Evolutionary conservation across 805 yeast species (phyloP).

Genomic region (Ogataea saltuana): DNA sequence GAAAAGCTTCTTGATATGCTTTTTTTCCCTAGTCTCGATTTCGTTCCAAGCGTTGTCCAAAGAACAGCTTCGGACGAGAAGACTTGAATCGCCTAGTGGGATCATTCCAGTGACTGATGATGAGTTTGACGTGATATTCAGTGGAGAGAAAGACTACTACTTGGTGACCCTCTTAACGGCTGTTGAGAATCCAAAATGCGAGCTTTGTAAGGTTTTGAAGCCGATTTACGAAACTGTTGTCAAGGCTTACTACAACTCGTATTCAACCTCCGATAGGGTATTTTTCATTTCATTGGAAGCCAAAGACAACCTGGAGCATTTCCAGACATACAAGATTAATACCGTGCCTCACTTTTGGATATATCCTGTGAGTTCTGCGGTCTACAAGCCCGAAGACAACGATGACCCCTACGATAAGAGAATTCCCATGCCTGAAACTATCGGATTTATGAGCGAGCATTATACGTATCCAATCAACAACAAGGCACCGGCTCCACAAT

Average conservation of each 20-base stretch:
- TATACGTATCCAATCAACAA: constrained; percentile 26
- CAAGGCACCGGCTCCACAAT: constrained; percentile 35
- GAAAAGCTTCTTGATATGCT: background rate
- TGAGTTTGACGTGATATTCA: constrained; percentile 40
- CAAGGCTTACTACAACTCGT: constrained; percentile 44
- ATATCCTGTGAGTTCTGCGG: constrained; percentile 41
- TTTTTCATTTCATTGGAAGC: constrained; percentile 56
- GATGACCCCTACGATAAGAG: constrained; percentile 28
- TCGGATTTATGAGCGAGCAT: constrained; percentile 28
- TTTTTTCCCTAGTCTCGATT: constrained; percentile 1
- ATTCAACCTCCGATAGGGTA: constrained; percentile 42
- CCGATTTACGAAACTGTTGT: constrained; percentile 44
- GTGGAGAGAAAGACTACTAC: constrained; percentile 54
- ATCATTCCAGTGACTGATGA: constrained; percentile 45
- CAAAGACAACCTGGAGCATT: constrained; percentile 41
- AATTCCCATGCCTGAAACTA: constrained; percentile 16
- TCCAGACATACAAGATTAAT: constrained; percentile 43
- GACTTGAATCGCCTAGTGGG: constrained; percentile 31
- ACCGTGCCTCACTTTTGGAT: constrained; percentile 71
- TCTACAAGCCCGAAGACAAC: constrained; percentile 36
- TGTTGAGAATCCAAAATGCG: constrained; percentile 45
- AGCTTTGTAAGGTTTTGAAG: constrained; percentile 46
- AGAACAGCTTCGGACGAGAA: constrained; percentile 18
- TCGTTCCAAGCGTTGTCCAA: constrained; percentile 18
- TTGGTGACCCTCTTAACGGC: constrained; percentile 52